These are phyloP conservation scores for Microsporum canis DNA, from an alignment of 2,329 filamentous ascomycete genomes.

Conservation along the genomic window DNA sequence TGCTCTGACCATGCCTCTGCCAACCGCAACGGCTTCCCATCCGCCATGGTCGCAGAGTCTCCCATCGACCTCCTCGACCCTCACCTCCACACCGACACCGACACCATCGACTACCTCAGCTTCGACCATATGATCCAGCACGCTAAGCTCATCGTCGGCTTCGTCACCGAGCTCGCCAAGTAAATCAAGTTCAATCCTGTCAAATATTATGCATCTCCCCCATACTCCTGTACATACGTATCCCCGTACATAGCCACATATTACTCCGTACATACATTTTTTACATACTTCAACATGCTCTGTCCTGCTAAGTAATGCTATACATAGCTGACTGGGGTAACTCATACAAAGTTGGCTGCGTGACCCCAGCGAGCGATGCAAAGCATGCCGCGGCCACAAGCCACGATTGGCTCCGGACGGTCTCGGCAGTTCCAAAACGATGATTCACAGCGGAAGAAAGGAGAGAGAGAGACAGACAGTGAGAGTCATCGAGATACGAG, in stretches of 20 bases:
- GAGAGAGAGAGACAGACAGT: no score
- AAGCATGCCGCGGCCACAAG: neutral
- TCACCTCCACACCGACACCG: conserved; percentile 62
- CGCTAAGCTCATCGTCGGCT: conserved; percentile 67
- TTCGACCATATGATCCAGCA: conserved; percentile 92
- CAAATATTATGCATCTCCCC: neutral
- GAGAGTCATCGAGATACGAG: neutral
- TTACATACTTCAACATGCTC: neutral
- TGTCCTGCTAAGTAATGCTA: neutral
- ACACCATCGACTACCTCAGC: conserved; percentile 59
- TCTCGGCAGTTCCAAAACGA: neutral
- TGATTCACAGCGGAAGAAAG: neutral
- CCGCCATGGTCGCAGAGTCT: conserved; percentile 54
- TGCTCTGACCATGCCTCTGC: conserved; percentile 60
- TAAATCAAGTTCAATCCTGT: neutral
- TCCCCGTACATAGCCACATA: neutral
- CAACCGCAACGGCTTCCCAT: conserved; percentile 55
- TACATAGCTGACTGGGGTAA: neutral
- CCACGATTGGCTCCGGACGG: neutral
- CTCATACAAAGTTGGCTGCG: neutral
- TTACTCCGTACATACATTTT: neutral
- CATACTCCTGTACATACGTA: neutral
- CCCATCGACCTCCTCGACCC: conserved; percentile 52
- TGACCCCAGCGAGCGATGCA: neutral
- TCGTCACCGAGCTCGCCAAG: conserved; percentile 67